Evolutionary conservation across 2,329 filamentous ascomycete genomes (phyloP).

Genomic region (Exserohilum rostratum): DNA sequence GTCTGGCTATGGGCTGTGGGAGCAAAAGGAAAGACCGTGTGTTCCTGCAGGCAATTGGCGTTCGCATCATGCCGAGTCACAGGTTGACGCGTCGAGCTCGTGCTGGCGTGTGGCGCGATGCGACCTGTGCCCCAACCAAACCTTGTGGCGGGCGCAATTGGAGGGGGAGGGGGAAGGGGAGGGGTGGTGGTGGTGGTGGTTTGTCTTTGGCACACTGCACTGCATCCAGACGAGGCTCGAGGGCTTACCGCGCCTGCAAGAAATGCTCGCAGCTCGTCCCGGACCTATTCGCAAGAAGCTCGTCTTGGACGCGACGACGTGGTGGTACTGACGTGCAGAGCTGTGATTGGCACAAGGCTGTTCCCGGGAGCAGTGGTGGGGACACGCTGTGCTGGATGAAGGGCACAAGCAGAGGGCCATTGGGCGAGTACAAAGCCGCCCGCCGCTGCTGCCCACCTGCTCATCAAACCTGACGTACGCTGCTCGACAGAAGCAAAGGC

Average conservation of each 20-base stretch:
- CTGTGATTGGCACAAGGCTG: conserved; percentile 16
- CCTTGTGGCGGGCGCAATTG: no score
- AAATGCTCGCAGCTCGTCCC: background rate
- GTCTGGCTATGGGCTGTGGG: no score
- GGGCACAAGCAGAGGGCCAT: background rate
- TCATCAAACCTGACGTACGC: no score
- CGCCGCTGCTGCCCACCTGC: no score
- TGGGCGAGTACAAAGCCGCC: conserved; percentile 13
- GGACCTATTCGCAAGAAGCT: background rate
- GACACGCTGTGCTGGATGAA: conserved; percentile 1
- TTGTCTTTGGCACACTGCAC: no score
- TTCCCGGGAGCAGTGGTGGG: background rate
- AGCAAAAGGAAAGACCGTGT: conserved; percentile 6
- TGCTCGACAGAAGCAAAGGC: no score
- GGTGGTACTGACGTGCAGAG: conserved; percentile 25
- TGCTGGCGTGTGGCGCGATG: conserved; percentile 1
- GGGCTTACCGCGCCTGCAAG: conserved; percentile 1
- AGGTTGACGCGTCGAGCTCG: conserved; percentile 13
- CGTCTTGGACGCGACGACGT: conserved; percentile 21
- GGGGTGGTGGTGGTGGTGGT: background rate
- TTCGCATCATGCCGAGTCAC: conserved; percentile 29
- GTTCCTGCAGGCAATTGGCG: conserved; percentile 26
- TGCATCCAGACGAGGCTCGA: no score
- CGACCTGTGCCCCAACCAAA: background rate
- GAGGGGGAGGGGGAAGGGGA: background rate